A percentile compares a stretch with the other conserved stretches of the same genome.
Evolutionary conservation across 352 stramenopile genomes (phyloP).

Genomic region (Phytophthora europaea): DNA sequence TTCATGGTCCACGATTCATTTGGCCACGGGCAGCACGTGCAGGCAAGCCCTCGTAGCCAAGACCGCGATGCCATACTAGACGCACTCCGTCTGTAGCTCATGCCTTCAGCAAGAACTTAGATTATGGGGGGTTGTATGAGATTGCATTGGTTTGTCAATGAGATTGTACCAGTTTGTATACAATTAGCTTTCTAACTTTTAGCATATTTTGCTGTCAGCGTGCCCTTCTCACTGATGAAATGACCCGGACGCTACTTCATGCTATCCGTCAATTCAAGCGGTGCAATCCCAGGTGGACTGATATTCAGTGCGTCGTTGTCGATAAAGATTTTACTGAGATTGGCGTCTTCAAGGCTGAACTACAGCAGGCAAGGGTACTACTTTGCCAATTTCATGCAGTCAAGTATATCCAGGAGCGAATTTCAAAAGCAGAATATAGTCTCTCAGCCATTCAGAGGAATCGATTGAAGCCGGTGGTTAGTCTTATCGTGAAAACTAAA

Average conservation of each 20-base stretch:
- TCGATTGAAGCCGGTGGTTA: slow-evolving; percentile 7
- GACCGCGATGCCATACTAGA: background rate
- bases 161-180: background rate
- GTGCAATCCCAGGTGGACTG: background rate
- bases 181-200: background rate
- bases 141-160: background rate
- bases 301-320: background rate
- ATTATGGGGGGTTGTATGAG: background rate
- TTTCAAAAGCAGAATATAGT: background rate
- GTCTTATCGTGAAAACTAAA: slow-evolving; percentile 9
- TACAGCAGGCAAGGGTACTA: background rate
- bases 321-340: background rate
- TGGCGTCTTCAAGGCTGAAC: background rate
- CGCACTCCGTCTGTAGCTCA: too few species aligned
- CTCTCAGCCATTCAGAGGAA: background rate
- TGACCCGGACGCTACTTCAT: background rate
- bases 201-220: background rate
- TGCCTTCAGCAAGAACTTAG: too few species aligned
- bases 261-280: background rate
- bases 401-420: background rate
- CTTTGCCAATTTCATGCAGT: background rate
- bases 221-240: background rate
- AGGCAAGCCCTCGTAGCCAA: background rate
- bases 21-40: background rate
- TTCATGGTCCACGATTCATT: background rate